phyloP scores from a whole-genome alignment of 2,329 filamentous ascomycete species.

The Botryotinia globosa region DNA sequence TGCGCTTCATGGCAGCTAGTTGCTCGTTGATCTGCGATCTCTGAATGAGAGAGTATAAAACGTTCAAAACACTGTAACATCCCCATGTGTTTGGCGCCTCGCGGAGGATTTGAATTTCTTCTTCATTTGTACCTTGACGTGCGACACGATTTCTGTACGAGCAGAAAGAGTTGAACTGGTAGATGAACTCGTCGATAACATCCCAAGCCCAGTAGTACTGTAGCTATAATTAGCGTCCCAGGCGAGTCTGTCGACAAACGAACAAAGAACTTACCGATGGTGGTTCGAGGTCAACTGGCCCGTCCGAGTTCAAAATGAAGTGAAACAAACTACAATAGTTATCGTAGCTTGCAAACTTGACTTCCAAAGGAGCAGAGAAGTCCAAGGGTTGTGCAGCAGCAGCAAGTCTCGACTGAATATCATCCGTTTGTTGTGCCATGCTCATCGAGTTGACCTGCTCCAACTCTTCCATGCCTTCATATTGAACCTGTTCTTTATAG shows the following conservation, averaged over 20 bases:
- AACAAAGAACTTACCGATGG: constrained; percentile 70
- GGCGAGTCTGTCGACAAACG: neutral
- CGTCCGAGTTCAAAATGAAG: constrained; percentile 98
- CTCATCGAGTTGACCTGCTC: constrained; percentile 69
- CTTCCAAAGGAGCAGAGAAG: constrained; percentile 91
- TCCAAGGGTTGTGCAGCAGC: constrained; percentile 93
- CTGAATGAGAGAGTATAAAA: constrained; percentile 98
- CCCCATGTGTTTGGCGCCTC: constrained; percentile 99
- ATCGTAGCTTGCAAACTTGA: constrained; percentile 98
- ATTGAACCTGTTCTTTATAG: constrained; percentile 94
- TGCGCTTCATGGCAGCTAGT: constrained; percentile 88
- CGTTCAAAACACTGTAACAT: constrained; percentile 98
- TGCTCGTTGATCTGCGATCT: constrained; percentile 98
- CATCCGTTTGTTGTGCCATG: constrained; percentile 74
- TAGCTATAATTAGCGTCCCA: constrained; percentile 28
- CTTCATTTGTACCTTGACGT: constrained; percentile 77
- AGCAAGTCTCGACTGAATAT: constrained; percentile 87
- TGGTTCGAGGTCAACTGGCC: constrained; percentile 95
- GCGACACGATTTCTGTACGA: constrained; percentile 92
- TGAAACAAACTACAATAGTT: constrained; percentile 99
- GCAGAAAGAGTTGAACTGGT: constrained; percentile 99
- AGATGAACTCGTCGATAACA: constrained; percentile 99
- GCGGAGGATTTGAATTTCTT: constrained; percentile 85
- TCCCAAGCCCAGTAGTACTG: constrained; percentile 99
- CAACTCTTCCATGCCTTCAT: constrained; percentile 80